These are phyloP conservation scores for Bertia moriformis DNA, from an alignment of 2,329 filamentous ascomycete genomes.

Conservation along the genomic window DNA sequence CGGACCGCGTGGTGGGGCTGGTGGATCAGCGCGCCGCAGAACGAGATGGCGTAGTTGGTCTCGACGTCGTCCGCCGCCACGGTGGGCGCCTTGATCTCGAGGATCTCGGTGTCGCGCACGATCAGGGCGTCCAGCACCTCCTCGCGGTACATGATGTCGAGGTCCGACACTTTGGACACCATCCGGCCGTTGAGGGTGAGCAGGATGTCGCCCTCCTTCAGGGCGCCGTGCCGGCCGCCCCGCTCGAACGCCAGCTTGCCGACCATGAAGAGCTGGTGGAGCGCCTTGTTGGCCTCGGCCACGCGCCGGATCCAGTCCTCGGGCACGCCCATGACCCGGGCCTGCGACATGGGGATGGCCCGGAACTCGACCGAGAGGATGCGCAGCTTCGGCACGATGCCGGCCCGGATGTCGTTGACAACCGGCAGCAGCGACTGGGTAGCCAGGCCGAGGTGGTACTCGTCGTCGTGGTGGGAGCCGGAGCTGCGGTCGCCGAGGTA, in stretches of 20 bases:
- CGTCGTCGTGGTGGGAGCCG: conserved; percentile 72
- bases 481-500: conserved; percentile 81
- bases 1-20: conserved; percentile 89
- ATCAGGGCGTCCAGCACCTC: conserved; percentile 71
- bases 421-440: conserved; percentile 81
- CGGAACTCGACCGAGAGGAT: conserved; percentile 92
- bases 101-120: conserved; percentile 69
- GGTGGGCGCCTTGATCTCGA: conserved; percentile 65
- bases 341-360: conserved; percentile 91
- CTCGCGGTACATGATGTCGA: conserved; percentile 93
- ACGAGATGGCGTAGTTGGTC: conserved; percentile 80
- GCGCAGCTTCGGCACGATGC: conserved; percentile 63
- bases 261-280: conserved; percentile 97
- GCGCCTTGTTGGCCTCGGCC: conserved; percentile 72
- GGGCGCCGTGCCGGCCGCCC: conserved; percentile 42
- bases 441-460: conserved; percentile 87
- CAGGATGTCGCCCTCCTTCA: conserved; percentile 84
- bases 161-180: conserved; percentile 80
- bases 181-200: conserved; percentile 81
- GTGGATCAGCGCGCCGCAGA: conserved; percentile 89
- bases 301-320: conserved; percentile 93
- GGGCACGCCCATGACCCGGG: conserved; percentile 88
- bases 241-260: conserved; percentile 69
- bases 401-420: conserved; percentile 71
- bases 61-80: conserved; percentile 82